Evolutionary conservation across 257 asterid genomes (phyloP).

Genomic region (Scutellaria barbata): DNA sequence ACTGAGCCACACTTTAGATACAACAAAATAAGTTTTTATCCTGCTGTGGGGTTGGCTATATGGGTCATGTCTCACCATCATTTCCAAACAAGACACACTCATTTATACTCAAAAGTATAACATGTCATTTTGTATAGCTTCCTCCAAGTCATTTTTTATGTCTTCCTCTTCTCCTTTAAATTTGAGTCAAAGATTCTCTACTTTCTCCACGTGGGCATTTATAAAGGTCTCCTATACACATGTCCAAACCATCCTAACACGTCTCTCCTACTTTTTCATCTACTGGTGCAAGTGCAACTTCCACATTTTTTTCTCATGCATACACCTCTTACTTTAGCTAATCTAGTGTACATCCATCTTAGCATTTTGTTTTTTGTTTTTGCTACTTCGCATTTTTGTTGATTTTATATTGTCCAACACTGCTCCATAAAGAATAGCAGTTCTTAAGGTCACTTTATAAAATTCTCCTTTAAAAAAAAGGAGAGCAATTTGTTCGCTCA

Average conservation of each 20-base stretch:
- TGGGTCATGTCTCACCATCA: neutral
- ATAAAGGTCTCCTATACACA: neutral
- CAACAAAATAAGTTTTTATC: neutral
- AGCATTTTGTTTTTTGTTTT: too few relatives aligned
- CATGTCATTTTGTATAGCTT: neutral
- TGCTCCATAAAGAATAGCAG: neutral
- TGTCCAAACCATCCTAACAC: neutral
- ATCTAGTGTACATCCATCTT: too few relatives aligned
- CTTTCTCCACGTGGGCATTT: neutral
- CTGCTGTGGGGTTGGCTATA: neutral
- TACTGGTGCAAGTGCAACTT: neutral
- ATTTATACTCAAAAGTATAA: too few relatives aligned
- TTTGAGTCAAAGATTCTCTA: neutral
- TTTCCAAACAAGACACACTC: neutral
- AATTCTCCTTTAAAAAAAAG: neutral
- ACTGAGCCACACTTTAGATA: neutral
- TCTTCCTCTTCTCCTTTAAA: neutral
- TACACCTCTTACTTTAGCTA: neutral
- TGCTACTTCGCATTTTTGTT: neutral
- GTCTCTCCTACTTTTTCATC: neutral
- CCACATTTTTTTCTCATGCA: neutral
- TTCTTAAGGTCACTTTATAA: too few relatives aligned
- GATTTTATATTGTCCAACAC: neutral
- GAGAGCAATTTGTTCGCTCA: conserved; percentile 26
- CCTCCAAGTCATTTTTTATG: too few relatives aligned